Evolutionary conservation across 1,284 basidiomycete genomes (phyloP), one percentile per base, ranked within the genome.

Genomic region (Inonotus hispidus): DNA sequence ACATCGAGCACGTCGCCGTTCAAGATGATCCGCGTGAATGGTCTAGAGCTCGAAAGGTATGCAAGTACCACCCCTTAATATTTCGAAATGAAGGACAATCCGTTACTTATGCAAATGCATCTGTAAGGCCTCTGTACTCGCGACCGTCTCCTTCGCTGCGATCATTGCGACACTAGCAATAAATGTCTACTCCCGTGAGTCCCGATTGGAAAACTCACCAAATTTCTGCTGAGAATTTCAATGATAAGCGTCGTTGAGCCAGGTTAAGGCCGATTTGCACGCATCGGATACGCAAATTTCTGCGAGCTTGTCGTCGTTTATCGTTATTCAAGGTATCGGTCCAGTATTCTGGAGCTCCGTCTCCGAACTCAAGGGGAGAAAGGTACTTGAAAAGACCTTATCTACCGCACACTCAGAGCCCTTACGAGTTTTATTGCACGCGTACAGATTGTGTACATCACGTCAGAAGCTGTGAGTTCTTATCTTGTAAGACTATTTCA

Each of bases 321-420:
- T 95, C 66, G 73, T 92, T 21, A 71, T 90, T n/a, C 90, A 92
- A 71, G 91, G 91, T 1, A 70, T 75, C 10, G 73, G 84, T 56
- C 90, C 90, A 0, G 68, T 90, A 14, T 58, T 89, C 5, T 93
- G 92, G 91, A 83, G 80, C 56, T 79, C 84, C 0, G 74, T 88
- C 19, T 88, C 86, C 58, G 92, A 95, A 71, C 82, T 95, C 55
- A 86, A 85, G 65, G 92, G 92, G 5, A 77, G 92, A 53, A 93
- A 90, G 79, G 87, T 87, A 65, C 35, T n/a, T n/a, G 77, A 71
- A 43, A 4, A 58, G 58, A 39, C 66, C 61, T 50, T 56, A 55
- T 47, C 47, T 50, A 39, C 25, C 27, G 49, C 11, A 59, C 39
- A 6, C 61, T 41, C 43, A 58, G 21, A 39, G 23, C 11, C 52